These are phyloP conservation scores for Salix brachista DNA, from an alignment of 345 rosid species.

Conservation along the genomic window DNA sequence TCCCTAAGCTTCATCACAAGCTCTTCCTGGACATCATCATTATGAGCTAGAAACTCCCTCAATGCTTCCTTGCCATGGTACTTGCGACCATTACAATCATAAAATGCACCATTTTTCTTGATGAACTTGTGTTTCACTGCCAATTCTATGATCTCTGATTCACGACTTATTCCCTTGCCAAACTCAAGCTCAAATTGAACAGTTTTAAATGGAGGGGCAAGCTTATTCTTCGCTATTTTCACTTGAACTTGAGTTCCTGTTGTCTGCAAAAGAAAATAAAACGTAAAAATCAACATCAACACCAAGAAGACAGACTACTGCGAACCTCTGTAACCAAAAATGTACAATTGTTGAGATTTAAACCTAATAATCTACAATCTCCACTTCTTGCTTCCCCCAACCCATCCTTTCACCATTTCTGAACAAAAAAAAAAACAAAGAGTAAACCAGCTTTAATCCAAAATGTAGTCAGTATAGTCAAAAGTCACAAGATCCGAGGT, in stretches of 20 bases:
- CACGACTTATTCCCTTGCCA: constrained; percentile 86
- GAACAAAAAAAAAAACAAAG: neutral
- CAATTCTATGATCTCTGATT: constrained; percentile 65
- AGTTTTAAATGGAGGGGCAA: constrained; percentile 84
- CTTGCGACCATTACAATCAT: constrained; percentile 38
- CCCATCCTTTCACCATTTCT: neutral
- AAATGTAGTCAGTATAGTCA: neutral
- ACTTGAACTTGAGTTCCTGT: constrained; percentile 69
- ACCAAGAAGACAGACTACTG: neutral
- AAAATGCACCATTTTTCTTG: constrained; percentile 47
- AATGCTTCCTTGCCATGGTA: constrained; percentile 83
- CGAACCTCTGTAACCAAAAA: neutral
- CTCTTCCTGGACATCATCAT: constrained; percentile 52
- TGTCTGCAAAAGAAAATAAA: constrained; percentile 41
- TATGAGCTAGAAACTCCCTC: constrained; percentile 47
- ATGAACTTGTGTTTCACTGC: constrained; percentile 74
- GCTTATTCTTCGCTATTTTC: constrained; percentile 93
- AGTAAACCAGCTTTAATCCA: neutral
- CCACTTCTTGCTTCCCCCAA: too few species aligned
- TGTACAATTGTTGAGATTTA: neutral
- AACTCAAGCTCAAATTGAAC: constrained; percentile 86
- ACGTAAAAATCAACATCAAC: neutral
- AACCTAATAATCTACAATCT: neutral
- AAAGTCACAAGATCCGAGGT: neutral
- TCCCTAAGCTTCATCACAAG: constrained; percentile 59